Evolutionary conservation across 228 moss, liverwort and hornwort genomes (phyloP), one percentile per base, ranked within the genome.

Genomic region (Sphagnum magellanicum): DNA sequence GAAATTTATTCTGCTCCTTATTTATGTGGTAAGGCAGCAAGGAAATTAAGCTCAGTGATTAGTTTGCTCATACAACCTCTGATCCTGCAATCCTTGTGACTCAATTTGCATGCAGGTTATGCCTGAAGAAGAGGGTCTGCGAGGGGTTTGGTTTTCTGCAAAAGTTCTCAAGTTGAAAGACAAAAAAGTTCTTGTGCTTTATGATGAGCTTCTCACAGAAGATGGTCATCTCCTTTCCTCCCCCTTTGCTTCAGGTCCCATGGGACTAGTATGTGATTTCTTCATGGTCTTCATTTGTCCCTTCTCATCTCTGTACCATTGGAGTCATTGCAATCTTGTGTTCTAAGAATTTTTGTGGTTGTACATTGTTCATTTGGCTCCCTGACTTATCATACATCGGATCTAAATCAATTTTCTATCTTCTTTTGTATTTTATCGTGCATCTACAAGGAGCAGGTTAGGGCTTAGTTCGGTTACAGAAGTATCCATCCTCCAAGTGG

Each of bases 121-220:
- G 93, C 77, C 84, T 74, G 82, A 85, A 68, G 93, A 97, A 75
- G 88, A 88, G 61, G 97, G 97, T 74, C 75, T 97, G 52, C 89
- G 89, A 78, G 79, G 93, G 50, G 93, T 86, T 64, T 97, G 97
- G 97, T 97, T 93, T 79, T 70, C 89, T 66, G 93, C 85, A 5
- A 91, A 79, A 79, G 91, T 97, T 52, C 69, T 88, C 6, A 77
- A 81, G 65, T 50, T 88, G 73, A 88, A 75, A 76, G 61, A 71
- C 67, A 85, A 78, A 72, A 74, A 82, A 76, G 97, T 79, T 58
- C 76, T 78, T 52, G 97, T 93, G 64, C 81, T 79, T 71, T 97
- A 90, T 73, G 88, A 91, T 63, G 97, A 97, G 65, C 78, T 97
- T 77, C 76, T 97, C 53, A 71, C 88, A 14, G 90, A 93, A 61